Conservation (phyloP, 495 filamentous ascomycete genomes). For the Poronia punctata region DNA sequence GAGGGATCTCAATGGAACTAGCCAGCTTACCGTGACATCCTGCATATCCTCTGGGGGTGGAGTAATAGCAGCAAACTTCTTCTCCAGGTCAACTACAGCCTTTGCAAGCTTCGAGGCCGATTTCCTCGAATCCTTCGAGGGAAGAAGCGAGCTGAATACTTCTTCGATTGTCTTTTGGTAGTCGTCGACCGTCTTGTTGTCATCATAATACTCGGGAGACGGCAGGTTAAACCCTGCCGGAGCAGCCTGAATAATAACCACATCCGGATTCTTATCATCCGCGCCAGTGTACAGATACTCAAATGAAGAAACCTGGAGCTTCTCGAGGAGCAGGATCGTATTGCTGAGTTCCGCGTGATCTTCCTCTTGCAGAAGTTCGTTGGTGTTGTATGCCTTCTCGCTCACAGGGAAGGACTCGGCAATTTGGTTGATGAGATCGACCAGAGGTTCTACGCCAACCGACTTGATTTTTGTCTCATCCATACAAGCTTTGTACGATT, state of each 20-base stretch:
- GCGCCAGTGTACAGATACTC: conserved; percentile 42
- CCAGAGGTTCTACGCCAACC: conserved; percentile 48
- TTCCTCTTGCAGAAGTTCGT: conserved; percentile 18
- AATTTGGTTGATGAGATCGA: conserved; percentile 33
- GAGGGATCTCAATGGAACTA: not conserved
- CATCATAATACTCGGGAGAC: conserved; percentile 58
- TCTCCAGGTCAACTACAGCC: conserved; percentile 52
- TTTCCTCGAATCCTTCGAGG: conserved; percentile 15
- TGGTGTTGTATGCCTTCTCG: conserved; percentile 15
- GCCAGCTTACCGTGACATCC: conserved; percentile 25
- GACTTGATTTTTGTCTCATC: conserved; percentile 48
- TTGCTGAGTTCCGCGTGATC: conserved; percentile 41
- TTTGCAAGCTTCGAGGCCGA: conserved; percentile 20
- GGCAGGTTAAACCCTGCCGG: conserved; percentile 52
- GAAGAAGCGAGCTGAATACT: conserved; percentile 23
- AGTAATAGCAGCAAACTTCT: conserved; percentile 51
- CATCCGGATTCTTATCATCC: conserved; percentile 58
- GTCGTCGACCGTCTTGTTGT: conserved; percentile 43
- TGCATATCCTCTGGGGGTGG: conserved; percentile 47
- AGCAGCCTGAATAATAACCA: conserved; percentile 49
- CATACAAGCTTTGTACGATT: conserved; percentile 59
- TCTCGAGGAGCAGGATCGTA: conserved; percentile 47
- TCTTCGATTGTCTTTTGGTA: conserved; percentile 45
- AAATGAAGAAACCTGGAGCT: conserved; percentile 44
- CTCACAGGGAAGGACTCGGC: conserved; percentile 43